Percentiles rank a stretch among this genome's conserved stretches.
phyloP scores from a whole-genome alignment of 1,284 basidiomycete genomes.

The Veloboletus limbatus region DNA sequence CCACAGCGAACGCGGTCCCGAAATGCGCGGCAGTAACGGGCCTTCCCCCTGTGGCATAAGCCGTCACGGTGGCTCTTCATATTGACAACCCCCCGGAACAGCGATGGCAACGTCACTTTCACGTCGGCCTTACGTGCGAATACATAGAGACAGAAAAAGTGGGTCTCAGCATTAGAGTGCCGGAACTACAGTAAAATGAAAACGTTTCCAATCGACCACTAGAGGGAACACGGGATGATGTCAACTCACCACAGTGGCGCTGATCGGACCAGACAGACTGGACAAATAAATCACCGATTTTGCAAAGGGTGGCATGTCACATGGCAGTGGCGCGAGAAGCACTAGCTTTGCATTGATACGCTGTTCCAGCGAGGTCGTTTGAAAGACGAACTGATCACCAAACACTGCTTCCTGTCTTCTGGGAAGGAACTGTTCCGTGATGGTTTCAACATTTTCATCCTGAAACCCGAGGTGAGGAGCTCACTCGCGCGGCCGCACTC shows the following conservation, averaged over 20 bases:
- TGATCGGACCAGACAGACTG: slow-evolving; percentile 26
- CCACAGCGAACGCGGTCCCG: slow-evolving; percentile 23
- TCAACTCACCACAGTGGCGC: slow-evolving; percentile 25
- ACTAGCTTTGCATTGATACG: slow-evolving; percentile 28
- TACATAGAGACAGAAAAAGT: slow-evolving; percentile 31
- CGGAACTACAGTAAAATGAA: slow-evolving; percentile 24
- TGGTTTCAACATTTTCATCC: slow-evolving; percentile 16
- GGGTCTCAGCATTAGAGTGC: slow-evolving; percentile 24
- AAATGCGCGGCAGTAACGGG: slow-evolving; percentile 26
- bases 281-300: slow-evolving; percentile 35
- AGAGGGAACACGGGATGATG: not conserved
- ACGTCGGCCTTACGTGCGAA: slow-evolving; percentile 29
- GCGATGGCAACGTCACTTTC: slow-evolving; percentile 28
- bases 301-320: slow-evolving; percentile 29
- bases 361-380: slow-evolving; percentile 18
- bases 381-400: slow-evolving; percentile 32
- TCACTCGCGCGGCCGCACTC: slow-evolving; percentile 5
- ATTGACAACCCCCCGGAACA: slow-evolving; percentile 29
- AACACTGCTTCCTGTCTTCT: slow-evolving; percentile 31
- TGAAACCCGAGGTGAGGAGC: slow-evolving; percentile 10
- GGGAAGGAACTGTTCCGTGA: slow-evolving; percentile 31
- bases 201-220: not conserved
- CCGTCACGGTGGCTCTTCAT: slow-evolving; percentile 20
- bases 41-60: slow-evolving; percentile 6
- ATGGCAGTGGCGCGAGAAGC: slow-evolving; percentile 28